Evolutionary conservation across 371 early-diverging fungal species (phyloP), one percentile per base, ranked within the genome.

Genomic region (Zychaea mexicana): DNA sequence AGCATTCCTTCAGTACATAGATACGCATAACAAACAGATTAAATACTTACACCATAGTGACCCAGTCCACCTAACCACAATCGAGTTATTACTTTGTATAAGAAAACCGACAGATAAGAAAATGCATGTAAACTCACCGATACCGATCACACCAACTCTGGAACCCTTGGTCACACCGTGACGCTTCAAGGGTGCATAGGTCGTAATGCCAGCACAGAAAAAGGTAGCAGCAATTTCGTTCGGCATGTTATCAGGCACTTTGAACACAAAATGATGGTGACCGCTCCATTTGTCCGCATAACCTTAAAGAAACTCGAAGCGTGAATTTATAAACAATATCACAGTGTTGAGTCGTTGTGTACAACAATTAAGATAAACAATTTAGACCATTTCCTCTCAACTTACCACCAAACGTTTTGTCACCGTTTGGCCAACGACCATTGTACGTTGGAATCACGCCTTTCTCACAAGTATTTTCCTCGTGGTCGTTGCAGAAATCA

Each of bases 221-320:
- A 84, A 71, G 28, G 90, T 75, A 31, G 88, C 77, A 8, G 90
- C 92, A 22, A 70, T 69, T 28, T 79, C 78, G 19, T 78, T 77
- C 12, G 71, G 31, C 64, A 92, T 70, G 24, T 59, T 66, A 9
- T 82, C 84, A 5, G 92, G 92, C 15, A 93, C 65, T 60, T 77
- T 80, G 75, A 91, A 83, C 5, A 73, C 84, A 63, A 81, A 90
- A 49, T 71, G 74, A 7, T 75, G 63, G 47, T 81, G 77, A 21
- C 89, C 89, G 30, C 90, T 72, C 66, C 88, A 84, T 9, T 75
- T 76, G 53, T 90, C 82, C 21, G 83, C 88, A 65, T 91, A 91
- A 0, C 91, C 42, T 42, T n/a, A n/a, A n/a, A n/a, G n/a, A n/a
- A n/a, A n/a, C n/a, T n/a, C n/a, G n/a, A n/a, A n/a, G n/a, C n/a